phyloP scores from a whole-genome alignment of 2,329 filamentous ascomycete species.

The Aspergillus uvarum region DNA sequence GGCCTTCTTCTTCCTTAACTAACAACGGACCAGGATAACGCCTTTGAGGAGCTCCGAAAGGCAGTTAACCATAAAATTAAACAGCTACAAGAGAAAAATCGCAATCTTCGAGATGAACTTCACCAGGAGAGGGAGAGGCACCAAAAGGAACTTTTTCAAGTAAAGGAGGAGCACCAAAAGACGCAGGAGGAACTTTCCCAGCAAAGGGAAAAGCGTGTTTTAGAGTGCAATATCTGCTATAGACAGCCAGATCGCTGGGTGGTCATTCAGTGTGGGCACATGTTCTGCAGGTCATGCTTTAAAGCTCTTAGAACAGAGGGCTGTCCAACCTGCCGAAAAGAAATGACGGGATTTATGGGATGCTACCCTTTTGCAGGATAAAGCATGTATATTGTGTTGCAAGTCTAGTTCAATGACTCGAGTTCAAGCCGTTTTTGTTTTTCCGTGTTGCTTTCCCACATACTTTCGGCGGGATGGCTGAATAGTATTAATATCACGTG shows the following conservation, averaged over 20 bases:
- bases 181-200: too few relatives aligned
- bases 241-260: slow-evolving; percentile 10
- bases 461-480: too few relatives aligned
- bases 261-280: slow-evolving; percentile 3
- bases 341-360: slow-evolving; percentile 5
- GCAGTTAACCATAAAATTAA: slow-evolving; percentile 10
- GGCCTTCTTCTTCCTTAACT: slow-evolving; percentile 1
- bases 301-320: not conserved
- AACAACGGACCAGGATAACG: slow-evolving; percentile 6
- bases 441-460: too few relatives aligned
- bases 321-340: slow-evolving; percentile 8
- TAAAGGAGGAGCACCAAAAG: too few relatives aligned
- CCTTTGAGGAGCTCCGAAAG: slow-evolving; percentile 11
- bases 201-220: slow-evolving; percentile 10
- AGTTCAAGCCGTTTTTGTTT: too few relatives aligned
- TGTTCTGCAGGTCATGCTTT: slow-evolving; percentile 7
- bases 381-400: slow-evolving; percentile 10
- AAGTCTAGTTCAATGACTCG: too few relatives aligned
- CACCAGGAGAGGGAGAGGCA: slow-evolving; percentile 13
- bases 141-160: slow-evolving; percentile 15
- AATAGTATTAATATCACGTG: too few relatives aligned
- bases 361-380: slow-evolving; percentile 11
- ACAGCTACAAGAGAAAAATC: slow-evolving; percentile 11
- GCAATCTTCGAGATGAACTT: slow-evolving; percentile 14
- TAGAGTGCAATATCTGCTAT: slow-evolving; percentile 13